A percentile compares a stretch with the other conserved stretches of the same genome.
phyloP scores from a whole-genome alignment of 2,329 filamentous ascomycete genomes.

The Ambrosiella xylebori region DNA sequence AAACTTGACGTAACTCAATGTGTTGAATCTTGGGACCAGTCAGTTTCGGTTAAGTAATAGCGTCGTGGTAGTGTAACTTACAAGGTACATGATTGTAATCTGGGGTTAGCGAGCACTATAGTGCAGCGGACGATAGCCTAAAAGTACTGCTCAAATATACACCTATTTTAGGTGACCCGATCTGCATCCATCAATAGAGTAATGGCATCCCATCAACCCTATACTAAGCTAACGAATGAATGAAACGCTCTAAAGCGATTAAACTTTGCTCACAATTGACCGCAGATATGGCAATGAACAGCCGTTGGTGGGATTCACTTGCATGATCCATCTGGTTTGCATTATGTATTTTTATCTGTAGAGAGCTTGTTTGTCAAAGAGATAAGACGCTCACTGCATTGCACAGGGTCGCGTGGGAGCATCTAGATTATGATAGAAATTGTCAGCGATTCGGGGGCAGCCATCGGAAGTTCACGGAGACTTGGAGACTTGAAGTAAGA shows the following conservation, averaged over 20 bases:
- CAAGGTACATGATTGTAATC: neutral
- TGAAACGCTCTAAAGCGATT: neutral
- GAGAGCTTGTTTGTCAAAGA: neutral
- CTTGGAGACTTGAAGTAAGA: neutral
- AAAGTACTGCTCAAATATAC: neutral
- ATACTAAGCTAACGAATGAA: too few species aligned
- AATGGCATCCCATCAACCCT: too few species aligned
- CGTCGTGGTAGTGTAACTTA: neutral
- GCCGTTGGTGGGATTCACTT: slow-evolving; percentile 4
- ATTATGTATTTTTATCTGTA: slow-evolving; percentile 13
- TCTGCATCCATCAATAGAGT: neutral
- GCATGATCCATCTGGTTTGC: slow-evolving; percentile 8
- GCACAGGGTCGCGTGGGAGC: neutral
- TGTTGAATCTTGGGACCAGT: neutral
- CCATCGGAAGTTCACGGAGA: neutral
- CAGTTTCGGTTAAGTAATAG: slow-evolving; percentile 10
- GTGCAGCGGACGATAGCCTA: neutral
- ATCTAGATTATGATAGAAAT: neutral
- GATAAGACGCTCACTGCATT: slow-evolving; percentile 5
- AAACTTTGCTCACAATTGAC: neutral
- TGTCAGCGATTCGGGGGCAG: neutral
- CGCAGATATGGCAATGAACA: slow-evolving; percentile 7
- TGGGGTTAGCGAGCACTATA: neutral
- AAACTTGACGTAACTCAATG: neutral
- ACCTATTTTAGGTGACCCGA: neutral